Percentiles rank a stretch among this genome's conserved stretches.
phyloP scores from a whole-genome alignment of 805 yeast genomes.

The Candida boleticola region DNA sequence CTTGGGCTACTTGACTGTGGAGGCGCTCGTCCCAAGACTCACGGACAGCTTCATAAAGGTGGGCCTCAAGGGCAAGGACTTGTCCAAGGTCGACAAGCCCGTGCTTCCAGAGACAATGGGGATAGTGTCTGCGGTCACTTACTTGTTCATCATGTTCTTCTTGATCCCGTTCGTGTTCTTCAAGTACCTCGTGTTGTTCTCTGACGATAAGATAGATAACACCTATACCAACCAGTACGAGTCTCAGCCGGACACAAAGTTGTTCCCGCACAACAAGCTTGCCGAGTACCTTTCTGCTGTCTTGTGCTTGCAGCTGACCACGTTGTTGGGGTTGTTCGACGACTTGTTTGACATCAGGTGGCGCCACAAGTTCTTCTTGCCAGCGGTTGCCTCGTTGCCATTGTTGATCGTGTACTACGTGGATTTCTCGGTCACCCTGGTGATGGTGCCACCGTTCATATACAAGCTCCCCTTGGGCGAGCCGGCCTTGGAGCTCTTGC shows the following conservation, averaged over 20 bases:
- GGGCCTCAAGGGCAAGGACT: conserved; percentile 84
- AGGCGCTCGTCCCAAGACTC: conserved; percentile 65
- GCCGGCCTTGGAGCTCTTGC: conserved; percentile 16
- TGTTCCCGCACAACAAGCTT: conserved; percentile 78
- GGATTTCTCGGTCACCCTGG: conserved; percentile 89
- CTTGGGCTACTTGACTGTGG: conserved; percentile 62
- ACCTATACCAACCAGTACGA: conserved; percentile 35
- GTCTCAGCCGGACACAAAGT: conserved; percentile 25
- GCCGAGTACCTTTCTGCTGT: conserved; percentile 86
- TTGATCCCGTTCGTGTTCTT: conserved; percentile 87
- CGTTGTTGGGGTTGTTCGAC: conserved; percentile 85
- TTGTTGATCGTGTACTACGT: conserved; percentile 86
- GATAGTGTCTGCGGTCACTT: conserved; percentile 79
- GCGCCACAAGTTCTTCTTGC: conserved; percentile 95
- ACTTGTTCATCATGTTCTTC: conserved; percentile 75
- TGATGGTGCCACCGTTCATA: conserved; percentile 69
- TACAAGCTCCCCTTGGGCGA: conserved; percentile 11
- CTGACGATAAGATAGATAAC: conserved; percentile 30
- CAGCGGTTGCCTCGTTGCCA: conserved; percentile 93
- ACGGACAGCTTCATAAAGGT: conserved; percentile 63
- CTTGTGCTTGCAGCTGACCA: conserved; percentile 77
- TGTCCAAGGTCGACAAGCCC: conserved; percentile 74
- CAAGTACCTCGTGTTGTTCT: conserved; percentile 60
- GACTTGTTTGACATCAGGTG: conserved; percentile 94
- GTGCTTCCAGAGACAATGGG: conserved; percentile 90